Evolutionary conservation across 2,329 filamentous ascomycete genomes (phyloP).

Genomic region (Curvularia hawaiiensis): DNA sequence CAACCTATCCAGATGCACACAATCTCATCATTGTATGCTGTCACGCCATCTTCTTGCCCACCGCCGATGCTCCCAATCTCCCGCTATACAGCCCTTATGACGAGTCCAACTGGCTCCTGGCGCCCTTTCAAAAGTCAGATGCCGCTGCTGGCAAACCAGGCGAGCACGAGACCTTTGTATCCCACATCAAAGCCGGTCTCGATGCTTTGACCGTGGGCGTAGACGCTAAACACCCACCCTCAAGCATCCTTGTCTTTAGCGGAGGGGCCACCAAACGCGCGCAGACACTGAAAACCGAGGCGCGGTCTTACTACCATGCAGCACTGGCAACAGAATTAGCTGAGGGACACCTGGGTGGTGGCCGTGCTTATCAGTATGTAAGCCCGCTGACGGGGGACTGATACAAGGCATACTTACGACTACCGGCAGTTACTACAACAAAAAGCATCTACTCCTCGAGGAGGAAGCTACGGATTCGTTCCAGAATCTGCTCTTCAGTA

Average conservation of each 20-base stretch:
- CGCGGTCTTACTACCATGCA: conserved; percentile 45
- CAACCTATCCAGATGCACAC: conserved; percentile 33
- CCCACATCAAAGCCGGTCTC: conserved; percentile 72
- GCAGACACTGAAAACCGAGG: conserved; percentile 42
- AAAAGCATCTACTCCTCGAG: conserved; percentile 63
- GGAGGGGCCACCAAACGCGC: conserved; percentile 59
- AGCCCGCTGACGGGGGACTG: neutral
- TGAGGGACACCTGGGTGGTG: conserved; percentile 32
- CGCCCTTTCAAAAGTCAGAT: conserved; percentile 68
- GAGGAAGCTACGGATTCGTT: conserved; percentile 81
- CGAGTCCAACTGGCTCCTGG: conserved; percentile 67
- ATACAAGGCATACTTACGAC: neutral
- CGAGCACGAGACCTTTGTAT: conserved; percentile 79
- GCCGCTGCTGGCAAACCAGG: conserved; percentile 54
- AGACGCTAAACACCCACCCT: conserved; percentile 46
- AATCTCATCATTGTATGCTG: conserved; percentile 81
- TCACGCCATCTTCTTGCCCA: conserved; percentile 72
- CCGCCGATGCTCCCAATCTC: conserved; percentile 32
- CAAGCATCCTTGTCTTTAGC: conserved; percentile 68
- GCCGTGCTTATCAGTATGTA: conserved; percentile 22
- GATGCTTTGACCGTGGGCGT: conserved; percentile 53
- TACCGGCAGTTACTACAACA: conserved; percentile 35
- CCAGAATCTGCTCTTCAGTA: conserved; percentile 80
- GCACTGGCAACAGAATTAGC: conserved; percentile 33
- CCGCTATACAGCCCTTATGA: conserved; percentile 37